These are phyloP conservation scores for Corinectria fuckeliana DNA, from an alignment of 2,329 filamentous ascomycete genomes.

Conservation along the genomic window DNA sequence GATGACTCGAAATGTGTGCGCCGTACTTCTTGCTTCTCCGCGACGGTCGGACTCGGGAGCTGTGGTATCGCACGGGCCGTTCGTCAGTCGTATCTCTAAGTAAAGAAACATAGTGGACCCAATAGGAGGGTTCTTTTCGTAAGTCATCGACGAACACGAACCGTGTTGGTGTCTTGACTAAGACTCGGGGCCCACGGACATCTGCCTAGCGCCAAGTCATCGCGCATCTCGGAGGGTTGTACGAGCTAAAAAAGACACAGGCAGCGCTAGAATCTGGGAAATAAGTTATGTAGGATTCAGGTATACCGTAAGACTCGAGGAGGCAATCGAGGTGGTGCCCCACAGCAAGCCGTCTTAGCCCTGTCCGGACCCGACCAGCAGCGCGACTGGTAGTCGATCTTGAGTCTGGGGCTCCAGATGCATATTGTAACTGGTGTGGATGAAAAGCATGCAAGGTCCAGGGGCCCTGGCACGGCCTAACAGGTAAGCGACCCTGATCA, in stretches of 20 bases:
- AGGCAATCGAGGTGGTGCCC: slow-evolving; percentile 9
- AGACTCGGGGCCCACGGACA: background rate
- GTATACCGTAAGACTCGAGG: background rate
- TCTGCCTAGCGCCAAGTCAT: slow-evolving; percentile 28
- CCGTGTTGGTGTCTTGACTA: background rate
- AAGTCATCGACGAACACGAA: slow-evolving; percentile 27
- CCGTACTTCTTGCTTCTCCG: no score
- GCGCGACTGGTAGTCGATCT: slow-evolving; percentile 13
- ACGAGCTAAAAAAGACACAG: background rate
- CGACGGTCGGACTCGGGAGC: background rate
- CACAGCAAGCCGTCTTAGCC: slow-evolving; percentile 8
- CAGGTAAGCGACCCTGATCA: slow-evolving; percentile 5
- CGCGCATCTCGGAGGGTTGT: slow-evolving; percentile 12
- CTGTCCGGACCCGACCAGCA: slow-evolving; percentile 6
- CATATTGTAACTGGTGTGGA: slow-evolving; percentile 9
- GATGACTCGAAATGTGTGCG: background rate
- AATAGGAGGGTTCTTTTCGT: slow-evolving; percentile 13
- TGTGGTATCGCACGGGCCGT: slow-evolving; percentile 12
- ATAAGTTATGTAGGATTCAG: slow-evolving; percentile 20
- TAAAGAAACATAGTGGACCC: slow-evolving; percentile 22
- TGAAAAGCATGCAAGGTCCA: slow-evolving; percentile 4
- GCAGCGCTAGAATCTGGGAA: slow-evolving; percentile 8
- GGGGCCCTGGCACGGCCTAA: slow-evolving; percentile 6
- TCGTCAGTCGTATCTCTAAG: slow-evolving; percentile 14
- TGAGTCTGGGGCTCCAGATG: slow-evolving; percentile 7